Base-by-base conservation (phyloP, 257 asterid species). In the Gentiana dahurica region DNA sequence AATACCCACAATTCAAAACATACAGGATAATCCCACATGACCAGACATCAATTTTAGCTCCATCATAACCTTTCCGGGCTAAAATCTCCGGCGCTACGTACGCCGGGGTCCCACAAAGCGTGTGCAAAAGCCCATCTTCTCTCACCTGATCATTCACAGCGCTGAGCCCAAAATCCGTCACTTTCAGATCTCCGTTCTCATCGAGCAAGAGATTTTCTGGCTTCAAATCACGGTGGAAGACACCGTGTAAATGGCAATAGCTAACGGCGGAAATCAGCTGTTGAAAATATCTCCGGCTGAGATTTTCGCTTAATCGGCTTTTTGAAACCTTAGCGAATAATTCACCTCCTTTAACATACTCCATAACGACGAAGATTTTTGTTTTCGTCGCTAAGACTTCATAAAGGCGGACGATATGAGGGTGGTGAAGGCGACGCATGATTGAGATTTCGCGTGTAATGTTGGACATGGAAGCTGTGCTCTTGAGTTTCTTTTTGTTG, bases 91-190 rank as follows among this genome's bases (percentile, higher is more conserved):
- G 98, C 58, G 98, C 98, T 0, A 91, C 98, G 50, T 91, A 91
- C 4, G 95, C 95, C 11, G 98, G 98, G 38, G 98, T 82, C 12
- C 98, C 98, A 49, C 98, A 91, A 3, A 91, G 85, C 51, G 98
- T 91, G 67, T 87, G 94, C 39, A 91, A 43, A 1, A 85, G 71
- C 0, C 96, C 98, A 9, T 91, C 95, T 32, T 67, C 64, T 3
- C 82, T 71, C 0, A 71, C 73, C 3, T 83, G 94, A 1, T 73
- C 96, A 1, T 71, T 63, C 55, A 83, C 35, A 37, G 98, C 98
- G 65, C 94, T 79, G 49, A 91, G 88, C 0, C 98, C 97, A 61
- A 91, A 91, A 70, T 91, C 98, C 8, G 96, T 79, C 0, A 87
- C 80, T 49, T 87, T 91, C 2, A 91, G 76, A 58, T 81, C 95